Percentiles rank a stretch among this genome's conserved stretches.
These are phyloP conservation scores for Xylaria sp. DNA, from an alignment of 2,329 filamentous ascomycete species.

Conservation along the genomic window DNA sequence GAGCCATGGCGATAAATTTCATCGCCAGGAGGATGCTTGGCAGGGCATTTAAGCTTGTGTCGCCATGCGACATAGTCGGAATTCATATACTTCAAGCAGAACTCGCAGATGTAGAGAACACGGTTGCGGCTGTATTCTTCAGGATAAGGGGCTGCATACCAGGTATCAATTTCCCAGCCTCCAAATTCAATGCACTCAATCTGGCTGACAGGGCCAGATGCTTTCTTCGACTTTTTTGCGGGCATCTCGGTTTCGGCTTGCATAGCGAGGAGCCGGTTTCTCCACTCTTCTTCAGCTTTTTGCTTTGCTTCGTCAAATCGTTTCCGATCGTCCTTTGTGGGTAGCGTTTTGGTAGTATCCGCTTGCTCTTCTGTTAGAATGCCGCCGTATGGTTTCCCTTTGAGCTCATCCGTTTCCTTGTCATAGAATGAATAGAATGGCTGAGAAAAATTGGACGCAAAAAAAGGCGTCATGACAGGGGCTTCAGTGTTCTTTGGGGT, in stretches of 20 bases:
- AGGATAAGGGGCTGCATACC: constrained; percentile 98
- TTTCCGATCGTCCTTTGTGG: constrained; percentile 80
- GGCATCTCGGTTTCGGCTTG: constrained; percentile 73
- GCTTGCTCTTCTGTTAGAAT: constrained; percentile 90
- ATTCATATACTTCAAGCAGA: constrained; percentile 99
- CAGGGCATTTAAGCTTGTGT: constrained; percentile 95
- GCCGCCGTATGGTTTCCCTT: constrained; percentile 94
- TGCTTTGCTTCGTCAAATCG: constrained; percentile 91
- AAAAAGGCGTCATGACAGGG: constrained; percentile 66
- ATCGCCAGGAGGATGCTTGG: constrained; percentile 95
- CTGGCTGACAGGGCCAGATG: constrained; percentile 88
- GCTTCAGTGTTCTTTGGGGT: constrained; percentile 52
- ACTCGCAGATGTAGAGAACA: constrained; percentile 98
- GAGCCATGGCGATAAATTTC: constrained; percentile 95
- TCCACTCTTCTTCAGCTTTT: constrained; percentile 92
- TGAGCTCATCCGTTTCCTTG: constrained; percentile 86
- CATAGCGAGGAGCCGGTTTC: constrained; percentile 68
- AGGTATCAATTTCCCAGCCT: constrained; percentile 97
- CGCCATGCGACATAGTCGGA: constrained; percentile 98
- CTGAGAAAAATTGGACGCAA: constrained; percentile 72
- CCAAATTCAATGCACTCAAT: constrained; percentile 99
- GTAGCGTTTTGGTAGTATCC: constrained; percentile 89
- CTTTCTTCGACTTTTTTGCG: constrained; percentile 75
- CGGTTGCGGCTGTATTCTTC: constrained; percentile 98
- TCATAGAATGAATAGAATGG: constrained; percentile 91